Conservation (phyloP, 495 filamentous ascomycete genomes). For the Sphaerosporella brunnea region DNA sequence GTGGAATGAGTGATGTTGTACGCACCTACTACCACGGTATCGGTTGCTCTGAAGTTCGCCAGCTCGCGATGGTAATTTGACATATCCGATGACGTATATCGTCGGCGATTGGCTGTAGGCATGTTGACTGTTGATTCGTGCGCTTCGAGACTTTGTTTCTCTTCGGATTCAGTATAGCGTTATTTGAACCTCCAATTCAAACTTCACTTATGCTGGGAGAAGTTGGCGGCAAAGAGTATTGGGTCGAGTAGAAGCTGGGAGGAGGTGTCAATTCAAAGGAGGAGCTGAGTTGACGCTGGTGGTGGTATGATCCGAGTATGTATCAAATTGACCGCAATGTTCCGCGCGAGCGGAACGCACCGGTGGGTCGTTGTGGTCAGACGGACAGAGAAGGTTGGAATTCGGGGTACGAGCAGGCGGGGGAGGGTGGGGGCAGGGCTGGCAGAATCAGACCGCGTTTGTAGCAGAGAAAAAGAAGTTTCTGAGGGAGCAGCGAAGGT, state of each 20-base stretch:
- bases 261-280: background rate
- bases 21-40: constrained; percentile 23
- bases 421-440: background rate
- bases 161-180: too few species aligned
- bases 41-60: constrained; percentile 14
- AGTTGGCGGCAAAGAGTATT: too few species aligned
- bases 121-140: background rate
- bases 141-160: too few species aligned
- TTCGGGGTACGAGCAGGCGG: background rate
- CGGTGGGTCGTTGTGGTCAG: background rate
- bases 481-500: too few species aligned
- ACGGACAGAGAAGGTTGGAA: too few species aligned
- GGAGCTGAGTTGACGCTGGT: background rate
- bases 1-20: background rate
- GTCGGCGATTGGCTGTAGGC: constrained; percentile 6
- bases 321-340: background rate
- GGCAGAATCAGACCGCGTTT: background rate
- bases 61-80: constrained; percentile 10
- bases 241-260: too few species aligned
- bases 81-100: constrained; percentile 19
- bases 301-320: background rate
- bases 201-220: too few species aligned
- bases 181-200: too few species aligned
- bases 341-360: background rate
- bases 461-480: background rate